Percentiles rank a stretch among this genome's conserved stretches.
Conservation (phyloP, 2,329 filamentous ascomycete species). For the Xylariaceae sp. region DNA sequence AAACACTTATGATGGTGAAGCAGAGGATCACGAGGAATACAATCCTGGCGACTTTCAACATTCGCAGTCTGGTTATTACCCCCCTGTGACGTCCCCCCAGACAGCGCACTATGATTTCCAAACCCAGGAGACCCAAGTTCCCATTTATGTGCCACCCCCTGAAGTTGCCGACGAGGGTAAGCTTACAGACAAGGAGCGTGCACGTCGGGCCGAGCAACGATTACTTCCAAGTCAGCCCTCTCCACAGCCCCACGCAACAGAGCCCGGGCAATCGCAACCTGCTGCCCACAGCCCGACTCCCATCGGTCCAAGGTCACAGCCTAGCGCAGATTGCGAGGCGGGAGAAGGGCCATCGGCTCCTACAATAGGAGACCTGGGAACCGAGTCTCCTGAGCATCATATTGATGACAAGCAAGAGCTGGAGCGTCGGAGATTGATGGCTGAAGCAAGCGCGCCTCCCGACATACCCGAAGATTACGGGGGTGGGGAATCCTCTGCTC, state of each 20-base stretch:
- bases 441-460: constrained; percentile 59
- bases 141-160: constrained; percentile 66
- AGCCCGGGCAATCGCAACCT: constrained; percentile 51
- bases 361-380: constrained; percentile 52
- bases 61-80: constrained; percentile 37
- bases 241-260: constrained; percentile 38
- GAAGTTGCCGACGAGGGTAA: constrained; percentile 64
- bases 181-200: constrained; percentile 81
- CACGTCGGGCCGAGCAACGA: constrained; percentile 77
- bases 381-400: constrained; percentile 36
- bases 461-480: constrained; percentile 37
- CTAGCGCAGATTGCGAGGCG: not conserved
- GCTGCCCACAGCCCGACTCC: not conserved
- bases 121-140: constrained; percentile 45
- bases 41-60: constrained; percentile 28
- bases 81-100: constrained; percentile 37
- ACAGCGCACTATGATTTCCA: constrained; percentile 46
- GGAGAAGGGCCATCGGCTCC: constrained; percentile 50
- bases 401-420: constrained; percentile 76
- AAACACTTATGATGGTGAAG: constrained; percentile 40
- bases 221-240: constrained; percentile 83
- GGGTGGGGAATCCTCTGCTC: constrained; percentile 33
- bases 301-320: not conserved
- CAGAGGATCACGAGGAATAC: constrained; percentile 36
- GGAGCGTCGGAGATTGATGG: constrained; percentile 61